Evolutionary conservation across 1,284 basidiomycete genomes (phyloP).

Genomic region (Ceratobasidium sp.): DNA sequence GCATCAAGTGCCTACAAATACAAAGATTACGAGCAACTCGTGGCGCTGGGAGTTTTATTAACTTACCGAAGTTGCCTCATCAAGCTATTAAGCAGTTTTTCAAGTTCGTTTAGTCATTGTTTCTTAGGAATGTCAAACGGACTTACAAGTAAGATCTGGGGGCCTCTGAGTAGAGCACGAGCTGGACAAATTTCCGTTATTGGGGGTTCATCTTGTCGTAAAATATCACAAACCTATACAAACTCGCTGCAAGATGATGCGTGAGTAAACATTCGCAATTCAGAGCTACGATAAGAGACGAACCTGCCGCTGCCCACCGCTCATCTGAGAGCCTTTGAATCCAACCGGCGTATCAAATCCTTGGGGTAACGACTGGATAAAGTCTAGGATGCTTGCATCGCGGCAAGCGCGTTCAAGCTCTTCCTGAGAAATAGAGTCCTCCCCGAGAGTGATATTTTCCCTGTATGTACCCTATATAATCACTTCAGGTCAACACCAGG

Average conservation of each 20-base stretch:
- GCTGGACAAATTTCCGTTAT: constrained; percentile 53
- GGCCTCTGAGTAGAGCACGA: constrained; percentile 60
- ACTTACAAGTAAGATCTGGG: constrained; percentile 60
- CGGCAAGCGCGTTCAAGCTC: constrained; percentile 57
- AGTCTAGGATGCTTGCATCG: constrained; percentile 59
- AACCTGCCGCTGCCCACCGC: constrained; percentile 70
- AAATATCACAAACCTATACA: constrained; percentile 55
- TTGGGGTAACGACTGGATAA: constrained; percentile 58
- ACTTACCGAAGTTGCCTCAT: constrained; percentile 56
- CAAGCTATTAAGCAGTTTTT: constrained; percentile 49
- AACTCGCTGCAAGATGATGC: constrained; percentile 52
- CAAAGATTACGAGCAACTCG: neutral
- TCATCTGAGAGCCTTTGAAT: constrained; percentile 63
- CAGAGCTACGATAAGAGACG: neutral
- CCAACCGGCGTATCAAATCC: constrained; percentile 62
- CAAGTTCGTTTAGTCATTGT: neutral
- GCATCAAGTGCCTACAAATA: constrained; percentile 54
- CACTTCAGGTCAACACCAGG: neutral
- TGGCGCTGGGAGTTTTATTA: neutral
- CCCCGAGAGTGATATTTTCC: constrained; percentile 54
- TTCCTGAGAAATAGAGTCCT: constrained; percentile 56
- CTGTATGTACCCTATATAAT: constrained; percentile 53
- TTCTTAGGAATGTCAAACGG: neutral
- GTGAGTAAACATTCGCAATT: neutral
- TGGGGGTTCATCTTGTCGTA: no score